Evolutionary conservation across 2,329 filamentous ascomycete genomes (phyloP).

Genomic region (Phyllosticta capitalensis): DNA sequence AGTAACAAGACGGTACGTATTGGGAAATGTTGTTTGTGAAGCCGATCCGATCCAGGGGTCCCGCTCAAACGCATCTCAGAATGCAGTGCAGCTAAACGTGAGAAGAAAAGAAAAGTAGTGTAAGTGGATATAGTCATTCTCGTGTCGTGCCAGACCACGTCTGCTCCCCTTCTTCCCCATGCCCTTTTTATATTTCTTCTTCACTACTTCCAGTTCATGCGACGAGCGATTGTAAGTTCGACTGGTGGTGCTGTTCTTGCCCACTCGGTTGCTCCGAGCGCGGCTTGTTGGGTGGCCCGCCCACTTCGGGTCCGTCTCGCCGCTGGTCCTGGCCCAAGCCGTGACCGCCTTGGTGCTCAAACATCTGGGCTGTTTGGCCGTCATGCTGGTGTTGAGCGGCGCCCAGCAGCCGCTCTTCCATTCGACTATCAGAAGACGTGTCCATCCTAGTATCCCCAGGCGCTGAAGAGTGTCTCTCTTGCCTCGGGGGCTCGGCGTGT

Average conservation of each 20-base stretch:
- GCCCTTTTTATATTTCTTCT: neutral
- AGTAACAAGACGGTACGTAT: neutral
- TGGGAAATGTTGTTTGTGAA: neutral
- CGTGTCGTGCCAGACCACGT: neutral
- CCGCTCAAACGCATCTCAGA: neutral
- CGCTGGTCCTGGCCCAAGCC: neutral
- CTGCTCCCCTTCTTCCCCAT: neutral
- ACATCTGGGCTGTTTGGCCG: neutral
- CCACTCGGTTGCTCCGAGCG: neutral
- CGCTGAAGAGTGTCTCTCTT: neutral
- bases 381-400: neutral
- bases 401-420: slow-evolving; percentile 3
- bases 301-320: neutral
- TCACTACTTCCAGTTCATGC: neutral
- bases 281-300: neutral
- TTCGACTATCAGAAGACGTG: neutral
- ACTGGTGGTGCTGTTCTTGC: neutral
- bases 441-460: neutral
- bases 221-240: slow-evolving; percentile 7
- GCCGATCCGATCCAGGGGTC: neutral
- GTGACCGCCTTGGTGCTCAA: slow-evolving; percentile 1
- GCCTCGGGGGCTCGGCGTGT: slow-evolving; percentile 1
- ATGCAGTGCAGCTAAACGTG: neutral
- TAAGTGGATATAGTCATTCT: neutral
- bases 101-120: neutral